Base-by-base conservation (phyloP, 352 stramenopile genomes). In the Phytophthora colocasiae region DNA sequence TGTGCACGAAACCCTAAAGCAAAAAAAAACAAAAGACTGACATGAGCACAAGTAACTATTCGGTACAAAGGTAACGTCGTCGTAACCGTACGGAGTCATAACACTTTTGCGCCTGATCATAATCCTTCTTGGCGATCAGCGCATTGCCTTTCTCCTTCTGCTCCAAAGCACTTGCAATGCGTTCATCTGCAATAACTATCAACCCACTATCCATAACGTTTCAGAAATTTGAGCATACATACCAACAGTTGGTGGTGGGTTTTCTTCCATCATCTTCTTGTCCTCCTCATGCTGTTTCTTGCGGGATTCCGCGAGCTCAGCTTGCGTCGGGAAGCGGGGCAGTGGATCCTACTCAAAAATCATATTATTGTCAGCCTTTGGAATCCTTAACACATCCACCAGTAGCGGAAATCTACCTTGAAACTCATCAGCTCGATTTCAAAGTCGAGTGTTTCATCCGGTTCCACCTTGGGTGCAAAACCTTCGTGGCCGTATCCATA, bases 391-490 rank as follows among this genome's bases (percentile, higher is more conserved):
- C 2, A 26, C 17, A 14, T 11, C n/a, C 22, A 31, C 38, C 55
- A 38, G 1, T 36, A 4, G 8, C 9, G 31, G 36, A 11, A 26
- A 24, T 38, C 9, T 55, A 93, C 87, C 59, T 87, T 88, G 52
- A 92, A 96, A 59, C 76, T 74, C 8, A 93, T 49, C 48, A 96
- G 60, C 62, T 96, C 87, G 49, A 96, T 96, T 50, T 96, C 87
- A 66, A 94, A 96, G 63, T 96, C 85, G 5, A 96, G 78, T 14
- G 81, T 92, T 70, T 96, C 87, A 51, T 96, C 75, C 1, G 87
- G 87, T 60, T 96, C 87, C 19, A 96, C 82, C 50, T 96, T 96
- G 6, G 87, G 87, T 0, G 87, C 87, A 55, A 94, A 93, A 3
- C 87, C 87, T 49, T 92, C 72, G 8, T 78, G 69, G 15, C 87